Percentiles rank a stretch among this genome's conserved stretches.
Evolutionary conservation across 371 early-diverging fungal species (phyloP).

Genomic region (Mucor indicus): DNA sequence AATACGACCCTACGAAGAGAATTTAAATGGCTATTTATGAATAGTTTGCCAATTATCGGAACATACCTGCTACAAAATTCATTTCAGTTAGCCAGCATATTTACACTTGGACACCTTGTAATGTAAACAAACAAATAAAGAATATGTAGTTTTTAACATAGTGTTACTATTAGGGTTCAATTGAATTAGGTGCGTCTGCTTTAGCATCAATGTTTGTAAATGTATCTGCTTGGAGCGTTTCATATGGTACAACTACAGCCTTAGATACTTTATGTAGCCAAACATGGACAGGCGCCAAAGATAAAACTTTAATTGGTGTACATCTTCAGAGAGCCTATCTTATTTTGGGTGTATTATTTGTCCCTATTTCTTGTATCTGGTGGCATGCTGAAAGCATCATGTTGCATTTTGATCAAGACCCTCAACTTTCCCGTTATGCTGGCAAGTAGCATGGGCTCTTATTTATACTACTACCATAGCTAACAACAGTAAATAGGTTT

Average conservation of each 20-base stretch:
- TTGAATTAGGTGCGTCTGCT: conserved; percentile 77
- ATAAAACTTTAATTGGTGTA: conserved; percentile 71
- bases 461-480: background rate
- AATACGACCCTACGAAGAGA: conserved; percentile 20
- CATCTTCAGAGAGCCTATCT: conserved; percentile 84
- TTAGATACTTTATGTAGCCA: conserved; percentile 91
- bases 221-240: conserved; percentile 80
- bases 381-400: conserved; percentile 60
- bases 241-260: conserved; percentile 77
- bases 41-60: conserved; percentile 57
- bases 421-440: conserved; percentile 34
- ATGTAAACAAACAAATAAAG: conserved; percentile 3
- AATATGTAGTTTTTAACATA: background rate
- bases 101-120: conserved; percentile 65
- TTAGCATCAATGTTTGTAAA: conserved; percentile 80
- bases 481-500: conserved; percentile 37
- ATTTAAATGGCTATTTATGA: conserved; percentile 42
- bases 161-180: conserved; percentile 44
- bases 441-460: conserved; percentile 10
- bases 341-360: conserved; percentile 57
- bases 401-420: conserved; percentile 43
- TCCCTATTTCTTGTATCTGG: conserved; percentile 79
- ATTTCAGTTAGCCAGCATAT: conserved; percentile 57
- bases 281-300: conserved; percentile 72
- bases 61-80: conserved; percentile 66